These are phyloP conservation scores for Auricularia sp. DNA, from an alignment of 768 basidiomycete species.

Conservation along the genomic window DNA sequence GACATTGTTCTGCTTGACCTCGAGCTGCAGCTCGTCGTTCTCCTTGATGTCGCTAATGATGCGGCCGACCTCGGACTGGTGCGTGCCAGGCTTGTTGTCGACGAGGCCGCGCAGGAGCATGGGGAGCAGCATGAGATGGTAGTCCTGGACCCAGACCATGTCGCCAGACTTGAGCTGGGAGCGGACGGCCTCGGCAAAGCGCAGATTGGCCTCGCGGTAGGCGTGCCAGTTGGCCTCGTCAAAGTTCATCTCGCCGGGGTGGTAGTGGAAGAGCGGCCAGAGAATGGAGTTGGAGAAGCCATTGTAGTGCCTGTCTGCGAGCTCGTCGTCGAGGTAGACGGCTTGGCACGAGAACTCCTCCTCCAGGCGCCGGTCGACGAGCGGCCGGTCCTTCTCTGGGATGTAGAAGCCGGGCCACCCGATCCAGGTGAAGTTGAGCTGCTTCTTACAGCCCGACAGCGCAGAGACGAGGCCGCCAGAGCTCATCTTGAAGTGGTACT, in stretches of 20 bases:
- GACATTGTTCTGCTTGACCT: slow-evolving; percentile 11
- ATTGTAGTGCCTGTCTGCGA: slow-evolving; percentile 97
- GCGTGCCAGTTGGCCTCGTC: slow-evolving; percentile 98
- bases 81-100: slow-evolving; percentile 35
- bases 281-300: slow-evolving; percentile 99
- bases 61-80: slow-evolving; percentile 11
- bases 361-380: slow-evolving; percentile 85
- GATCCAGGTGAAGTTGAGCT: slow-evolving; percentile 95
- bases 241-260: slow-evolving; percentile 99
- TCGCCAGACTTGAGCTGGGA: slow-evolving; percentile 71
- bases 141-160: slow-evolving; percentile 99
- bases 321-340: slow-evolving; percentile 94
- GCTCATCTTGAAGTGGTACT: slow-evolving; percentile 99
- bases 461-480: slow-evolving; percentile 97
- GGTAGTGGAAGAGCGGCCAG: slow-evolving; percentile 99
- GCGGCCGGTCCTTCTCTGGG: slow-evolving; percentile 79
- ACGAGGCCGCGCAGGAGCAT: slow-evolving; percentile 87
- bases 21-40: not conserved
- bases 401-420: slow-evolving; percentile 94
- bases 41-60: slow-evolving; percentile 20
- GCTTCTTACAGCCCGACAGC: slow-evolving; percentile 95
- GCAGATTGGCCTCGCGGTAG: slow-evolving; percentile 92
- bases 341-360: slow-evolving; percentile 96
- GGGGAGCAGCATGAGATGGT: slow-evolving; percentile 95
- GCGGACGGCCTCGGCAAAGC: slow-evolving; percentile 84